A percentile compares a stretch with the other conserved stretches of the same genome.
These are phyloP conservation scores for Phaseolus coccineus DNA, from an alignment of 331 rosid genomes.

Conservation along the genomic window DNA sequence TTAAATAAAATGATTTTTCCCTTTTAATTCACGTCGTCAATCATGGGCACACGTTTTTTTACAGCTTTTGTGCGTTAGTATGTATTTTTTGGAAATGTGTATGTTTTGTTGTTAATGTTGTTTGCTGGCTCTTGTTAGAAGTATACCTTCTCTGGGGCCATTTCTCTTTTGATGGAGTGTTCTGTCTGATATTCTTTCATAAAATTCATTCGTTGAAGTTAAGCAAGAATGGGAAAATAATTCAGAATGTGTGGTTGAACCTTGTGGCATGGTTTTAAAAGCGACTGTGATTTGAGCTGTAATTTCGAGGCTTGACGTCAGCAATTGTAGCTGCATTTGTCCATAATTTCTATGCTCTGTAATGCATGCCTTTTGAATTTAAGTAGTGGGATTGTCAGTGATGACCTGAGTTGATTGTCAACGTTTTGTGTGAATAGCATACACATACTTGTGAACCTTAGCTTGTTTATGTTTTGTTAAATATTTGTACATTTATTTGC, in stretches of 20 bases:
- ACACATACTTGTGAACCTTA: background rate
- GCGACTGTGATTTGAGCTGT: background rate
- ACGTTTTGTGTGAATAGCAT: background rate
- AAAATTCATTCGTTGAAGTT: too few relatives aligned
- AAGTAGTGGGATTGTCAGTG: background rate
- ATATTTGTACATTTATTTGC: constrained; percentile 40
- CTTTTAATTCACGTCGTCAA: background rate
- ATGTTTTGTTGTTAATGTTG: constrained; percentile 15
- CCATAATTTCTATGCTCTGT: too few relatives aligned
- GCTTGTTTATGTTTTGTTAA: constrained; percentile 15
- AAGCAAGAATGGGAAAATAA: too few relatives aligned
- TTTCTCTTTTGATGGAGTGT: too few relatives aligned
- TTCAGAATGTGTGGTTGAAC: background rate
- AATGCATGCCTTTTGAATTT: background rate
- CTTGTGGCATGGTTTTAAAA: background rate
- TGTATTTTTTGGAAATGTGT: constrained; percentile 1
- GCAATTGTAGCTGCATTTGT: background rate
- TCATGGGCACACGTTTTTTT: background rate
- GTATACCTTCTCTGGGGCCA: too few relatives aligned
- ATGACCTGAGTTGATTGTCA: background rate
- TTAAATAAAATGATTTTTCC: background rate
- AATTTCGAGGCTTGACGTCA: background rate
- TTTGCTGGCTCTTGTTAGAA: background rate
- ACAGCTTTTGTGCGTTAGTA: background rate
- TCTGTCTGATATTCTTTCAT: too few relatives aligned